Percentiles rank a stretch among this genome's conserved stretches.
phyloP scores from a whole-genome alignment of 371 early-diverging fungal species.

The Syncephalis plumigaleata region DNA sequence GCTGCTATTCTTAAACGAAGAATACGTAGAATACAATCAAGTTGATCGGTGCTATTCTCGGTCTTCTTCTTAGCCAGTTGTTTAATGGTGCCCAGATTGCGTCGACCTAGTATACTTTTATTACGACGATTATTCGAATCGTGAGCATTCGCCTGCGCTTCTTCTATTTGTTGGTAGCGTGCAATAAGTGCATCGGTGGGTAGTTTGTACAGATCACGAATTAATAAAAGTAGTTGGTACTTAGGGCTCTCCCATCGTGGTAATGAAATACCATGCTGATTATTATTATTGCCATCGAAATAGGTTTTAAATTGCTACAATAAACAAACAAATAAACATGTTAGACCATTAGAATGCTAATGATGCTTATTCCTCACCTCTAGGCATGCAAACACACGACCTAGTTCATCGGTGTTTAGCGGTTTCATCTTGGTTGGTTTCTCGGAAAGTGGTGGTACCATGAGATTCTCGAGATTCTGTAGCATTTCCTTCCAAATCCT shows the following conservation, averaged over 20 bases:
- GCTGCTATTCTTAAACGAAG: neutral
- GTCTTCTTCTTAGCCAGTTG: constrained; percentile 4
- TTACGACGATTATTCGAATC: constrained; percentile 14
- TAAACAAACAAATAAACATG: too few species aligned
- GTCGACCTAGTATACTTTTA: constrained; percentile 10
- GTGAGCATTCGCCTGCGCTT: constrained; percentile 15
- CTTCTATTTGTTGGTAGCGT: constrained; percentile 27
- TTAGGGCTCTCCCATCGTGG: constrained; percentile 53
- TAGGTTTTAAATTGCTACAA: too few species aligned
- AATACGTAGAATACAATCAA: neutral
- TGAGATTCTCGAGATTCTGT: constrained; percentile 41
- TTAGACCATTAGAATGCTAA: constrained; percentile 28
- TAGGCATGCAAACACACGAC: constrained; percentile 53
- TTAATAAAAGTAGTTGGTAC: constrained; percentile 43
- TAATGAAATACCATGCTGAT: constrained; percentile 56
- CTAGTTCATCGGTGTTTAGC: constrained; percentile 45
- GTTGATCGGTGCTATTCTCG: neutral
- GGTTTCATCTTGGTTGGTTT: constrained; percentile 20
- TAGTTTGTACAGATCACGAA: constrained; percentile 38
- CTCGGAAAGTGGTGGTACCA: constrained; percentile 70
- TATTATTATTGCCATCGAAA: constrained; percentile 60
- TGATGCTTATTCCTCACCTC: too few species aligned
- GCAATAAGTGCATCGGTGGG: constrained; percentile 37
- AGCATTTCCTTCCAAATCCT: constrained; percentile 77
- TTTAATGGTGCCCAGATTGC: constrained; percentile 7